phyloP scores from a whole-genome alignment of 2,329 filamentous ascomycete genomes.

The Cadophora sp. region DNA sequence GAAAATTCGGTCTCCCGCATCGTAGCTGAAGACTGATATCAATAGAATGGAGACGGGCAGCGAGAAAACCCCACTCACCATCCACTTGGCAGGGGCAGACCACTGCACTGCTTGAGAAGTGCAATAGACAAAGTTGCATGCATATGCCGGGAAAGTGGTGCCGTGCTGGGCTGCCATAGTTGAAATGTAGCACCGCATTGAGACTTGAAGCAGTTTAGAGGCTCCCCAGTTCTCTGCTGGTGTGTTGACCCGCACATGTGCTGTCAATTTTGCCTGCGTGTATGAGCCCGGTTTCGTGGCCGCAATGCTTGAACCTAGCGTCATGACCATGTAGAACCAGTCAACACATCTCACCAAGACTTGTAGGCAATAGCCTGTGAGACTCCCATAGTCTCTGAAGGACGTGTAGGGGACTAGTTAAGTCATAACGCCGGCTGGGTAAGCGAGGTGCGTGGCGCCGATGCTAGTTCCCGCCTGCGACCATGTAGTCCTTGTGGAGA shows the following conservation, averaged over 20 bases:
- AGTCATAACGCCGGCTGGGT: background rate
- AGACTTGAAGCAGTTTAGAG: background rate
- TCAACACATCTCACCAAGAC: background rate
- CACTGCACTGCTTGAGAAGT: background rate
- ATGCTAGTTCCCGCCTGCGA: background rate
- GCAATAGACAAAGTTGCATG: slow-evolving; percentile 9
- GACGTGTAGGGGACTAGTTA: background rate
- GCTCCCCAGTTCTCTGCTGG: too few relatives aligned
- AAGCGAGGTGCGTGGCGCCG: background rate
- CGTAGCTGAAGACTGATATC: background rate
- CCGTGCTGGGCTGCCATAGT: background rate
- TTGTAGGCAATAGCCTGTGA: background rate
- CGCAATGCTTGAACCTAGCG: background rate
- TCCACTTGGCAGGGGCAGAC: background rate
- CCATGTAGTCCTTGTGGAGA: background rate
- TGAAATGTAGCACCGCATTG: background rate
- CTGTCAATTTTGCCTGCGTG: background rate
- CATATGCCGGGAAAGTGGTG: background rate
- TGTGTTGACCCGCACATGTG: background rate
- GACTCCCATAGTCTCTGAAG: background rate
- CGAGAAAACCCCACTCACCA: background rate
- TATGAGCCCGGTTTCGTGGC: background rate
- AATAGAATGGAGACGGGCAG: background rate
- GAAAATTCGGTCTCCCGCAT: background rate
- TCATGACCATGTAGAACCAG: background rate